Evolutionary conservation across 108 stramenopile species (phyloP).

Genomic region (Heterococcus sp.): DNA sequence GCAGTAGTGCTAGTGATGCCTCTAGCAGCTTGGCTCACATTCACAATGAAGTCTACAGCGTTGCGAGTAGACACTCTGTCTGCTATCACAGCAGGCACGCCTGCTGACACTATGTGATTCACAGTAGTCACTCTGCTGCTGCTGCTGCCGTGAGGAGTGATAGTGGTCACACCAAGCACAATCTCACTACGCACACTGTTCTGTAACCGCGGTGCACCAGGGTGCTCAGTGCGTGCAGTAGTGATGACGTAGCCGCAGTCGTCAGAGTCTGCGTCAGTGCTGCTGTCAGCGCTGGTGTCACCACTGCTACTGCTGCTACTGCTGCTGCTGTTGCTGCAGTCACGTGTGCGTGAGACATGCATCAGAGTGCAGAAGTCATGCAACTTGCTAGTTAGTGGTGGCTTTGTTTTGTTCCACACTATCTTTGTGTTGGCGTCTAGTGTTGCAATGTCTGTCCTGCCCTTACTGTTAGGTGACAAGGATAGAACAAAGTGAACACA

Average conservation of each 20-base stretch:
- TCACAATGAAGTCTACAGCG: conserved; percentile 43
- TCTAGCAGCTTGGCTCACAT: conserved; percentile 9
- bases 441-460: conserved; percentile 34
- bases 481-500: background rate
- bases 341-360: conserved; percentile 27
- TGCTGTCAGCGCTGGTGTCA: no score
- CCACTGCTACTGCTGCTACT: conserved; percentile 6
- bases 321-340: conserved; percentile 5
- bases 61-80: conserved; percentile 40
- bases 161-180: conserved; percentile 32
- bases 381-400: conserved; percentile 24
- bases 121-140: conserved; percentile 22
- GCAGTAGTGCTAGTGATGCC: background rate
- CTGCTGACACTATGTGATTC: conserved; percentile 37
- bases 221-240: conserved; percentile 25
- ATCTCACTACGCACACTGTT: conserved; percentile 35
- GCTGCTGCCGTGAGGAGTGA: conserved; percentile 1
- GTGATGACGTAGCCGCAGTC: conserved; percentile 11
- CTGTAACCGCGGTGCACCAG: conserved; percentile 20
- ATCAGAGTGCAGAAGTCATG: conserved; percentile 52
- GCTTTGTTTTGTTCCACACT: conserved; percentile 39
- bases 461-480: conserved; percentile 34
- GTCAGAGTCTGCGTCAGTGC: no score
- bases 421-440: conserved; percentile 46
- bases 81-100: conserved; percentile 39